Percentiles rank a stretch among this genome's conserved stretches.
These are phyloP conservation scores for Castanea crenata DNA, from an alignment of 306 rosid species.

Conservation along the genomic window DNA sequence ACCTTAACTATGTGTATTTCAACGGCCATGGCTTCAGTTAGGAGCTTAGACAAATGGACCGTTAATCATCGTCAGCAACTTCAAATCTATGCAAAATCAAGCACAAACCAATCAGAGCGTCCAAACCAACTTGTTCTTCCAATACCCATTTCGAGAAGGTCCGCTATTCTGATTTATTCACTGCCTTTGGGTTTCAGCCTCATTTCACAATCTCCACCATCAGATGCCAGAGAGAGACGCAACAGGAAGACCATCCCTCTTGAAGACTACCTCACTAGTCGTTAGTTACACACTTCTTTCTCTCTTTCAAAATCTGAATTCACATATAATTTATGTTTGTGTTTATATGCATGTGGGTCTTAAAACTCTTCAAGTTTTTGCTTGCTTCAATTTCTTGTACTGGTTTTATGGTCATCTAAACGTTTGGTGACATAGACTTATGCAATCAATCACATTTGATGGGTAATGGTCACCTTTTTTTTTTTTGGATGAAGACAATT, in stretches of 20 bases:
- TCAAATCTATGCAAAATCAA: neutral
- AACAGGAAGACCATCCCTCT: constrained; percentile 62
- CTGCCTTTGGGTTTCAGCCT: constrained; percentile 40
- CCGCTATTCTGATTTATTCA: constrained; percentile 54
- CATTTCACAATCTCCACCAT: constrained; percentile 31
- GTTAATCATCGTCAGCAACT: neutral
- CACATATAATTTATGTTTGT: neutral
- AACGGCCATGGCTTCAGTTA: neutral
- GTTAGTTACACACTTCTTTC: constrained; percentile 32
- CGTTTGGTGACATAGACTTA: neutral
- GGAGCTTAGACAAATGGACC: constrained; percentile 3
- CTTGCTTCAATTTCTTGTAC: neutral
- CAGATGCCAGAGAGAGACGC: constrained; percentile 72
- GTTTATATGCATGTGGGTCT: neutral
- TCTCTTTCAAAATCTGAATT: neutral
- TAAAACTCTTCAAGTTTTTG: too few relatives aligned
- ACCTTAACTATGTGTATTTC: neutral
- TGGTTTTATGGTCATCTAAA: neutral
- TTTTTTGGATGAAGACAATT: neutral
- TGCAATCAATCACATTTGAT: neutral
- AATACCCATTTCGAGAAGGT: constrained; percentile 59
- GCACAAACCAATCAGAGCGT: neutral
- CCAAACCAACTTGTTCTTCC: constrained; percentile 14
- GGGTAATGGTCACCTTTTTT: neutral
- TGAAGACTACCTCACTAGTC: constrained; percentile 56